Evolutionary conservation across 768 basidiomycete genomes (phyloP), one percentile per base, ranked within the genome.

Genomic region (Exsudoporus frostii): DNA sequence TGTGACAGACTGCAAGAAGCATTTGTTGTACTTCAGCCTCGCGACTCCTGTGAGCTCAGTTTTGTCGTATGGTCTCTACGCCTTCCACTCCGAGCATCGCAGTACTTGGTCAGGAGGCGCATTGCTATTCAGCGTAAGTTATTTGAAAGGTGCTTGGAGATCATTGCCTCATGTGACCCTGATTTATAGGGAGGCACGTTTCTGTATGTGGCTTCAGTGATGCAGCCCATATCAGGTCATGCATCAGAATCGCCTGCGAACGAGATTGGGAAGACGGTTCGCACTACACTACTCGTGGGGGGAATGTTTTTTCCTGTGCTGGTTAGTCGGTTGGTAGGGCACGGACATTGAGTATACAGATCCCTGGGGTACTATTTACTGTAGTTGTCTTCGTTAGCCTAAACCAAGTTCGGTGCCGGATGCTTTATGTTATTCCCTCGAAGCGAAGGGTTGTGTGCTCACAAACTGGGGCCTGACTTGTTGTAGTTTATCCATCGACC

Each of bases 191-290:
- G 91, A 41, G 94, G 94, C 9, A 93, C 92, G 4, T 97, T 97
- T 72, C 76, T 98, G 36, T 97, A 96, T 65, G 95, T 98, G 9
- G 92, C 94, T 1, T 93, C 93, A 1, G 86, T 92, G 37, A 75
- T 93, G n/a, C 90, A 92, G 63, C 82, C 88, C 3, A 79, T 86
- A 30, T 84, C 86, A 30, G 74, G 79, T 17, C 76, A 77, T 48
- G 65, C 68, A 25, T 70, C 64, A 36, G 72, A 58, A 56, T 53
- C 59, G 25, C 32, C 64, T 5, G 53, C 74, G 9, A 73, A 74
- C 22, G 79, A 78, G 39, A 68, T 85, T 39, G 68, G 73, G 13
- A 76, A 78, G 45, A 64, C 64, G 32, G 55, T 69, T 25, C 78
- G 88, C 30, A 74, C 84, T 13, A 56, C 71, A 19, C 68, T 90